Evolutionary conservation across 441 rosid species (phyloP), one percentile per base, ranked within the genome.

Genomic region (Croton setiger): DNA sequence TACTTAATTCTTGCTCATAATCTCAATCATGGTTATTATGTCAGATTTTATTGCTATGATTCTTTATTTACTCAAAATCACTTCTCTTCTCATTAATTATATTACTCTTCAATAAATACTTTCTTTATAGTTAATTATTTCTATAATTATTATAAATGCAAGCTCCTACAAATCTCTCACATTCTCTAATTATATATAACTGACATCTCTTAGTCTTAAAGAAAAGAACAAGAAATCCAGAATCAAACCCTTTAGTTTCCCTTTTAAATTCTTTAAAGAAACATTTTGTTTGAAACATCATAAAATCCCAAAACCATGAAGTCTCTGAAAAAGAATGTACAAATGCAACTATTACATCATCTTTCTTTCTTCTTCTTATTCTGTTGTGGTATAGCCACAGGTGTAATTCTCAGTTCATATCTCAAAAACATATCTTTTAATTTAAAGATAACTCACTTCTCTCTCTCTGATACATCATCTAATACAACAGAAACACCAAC

Each of bases 351-450:
- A 33, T 31, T 81, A 49, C 80, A 69, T 68, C 45, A 85, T 69
- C 70, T 94, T 51, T 82, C 84, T 18, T 80, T 62, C 73, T 69
- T 86, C 53, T 49, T 92, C 68, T 73, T 88, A 37, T 86, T 94
- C 45, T 78, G 79, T 13, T 77, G 84, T 54, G 98, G 94, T 0
- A 12, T 94, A 1, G 71, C 83, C 52, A 31, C 86, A 1, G 98
- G 98, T 1, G 70, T 90, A 27, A 67, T 90, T 37, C 82, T 87
- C 17, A 82, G 84, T 68, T 87, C 85, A 37, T 84, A 82, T 71
- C 70, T 84, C 41, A 70, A 83, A 60, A 76, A 76, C 74, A 60
- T 80, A 23, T 79, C 91, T 8, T 70, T 87, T 23, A 76, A 65
- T 66, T 80, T 89, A 5, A 69, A 72, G 37, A 69, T 84, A 66